Base-by-base conservation (phyloP, 495 filamentous ascomycete species). In the Penicillium lagena region DNA sequence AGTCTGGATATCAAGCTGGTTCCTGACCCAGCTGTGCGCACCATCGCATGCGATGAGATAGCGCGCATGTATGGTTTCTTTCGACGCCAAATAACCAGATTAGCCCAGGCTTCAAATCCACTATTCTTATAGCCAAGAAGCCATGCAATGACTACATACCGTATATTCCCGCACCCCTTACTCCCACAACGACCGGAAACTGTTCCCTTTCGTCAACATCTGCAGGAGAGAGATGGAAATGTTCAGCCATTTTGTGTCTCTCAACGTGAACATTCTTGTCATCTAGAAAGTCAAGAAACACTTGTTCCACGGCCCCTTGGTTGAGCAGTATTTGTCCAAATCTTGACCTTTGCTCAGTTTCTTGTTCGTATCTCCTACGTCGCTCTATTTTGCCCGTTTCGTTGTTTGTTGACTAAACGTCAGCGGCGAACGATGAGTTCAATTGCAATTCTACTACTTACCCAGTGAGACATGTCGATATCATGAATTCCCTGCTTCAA, bases 401-500 rank as follows among this genome's bases (percentile, higher is more conserved):
- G 27, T 38, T 11, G 30, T 50, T 49, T 2, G 5, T 39, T 40
- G 17, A 10, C 33, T 28, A 3, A n/a, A n/a, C n/a, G n/a, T n/a
- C n/a, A n/a, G n/a, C n/a, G n/a, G n/a, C n/a, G n/a, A n/a, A n/a
- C n/a, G n/a, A n/a, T n/a, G n/a, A n/a, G n/a, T n/a, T n/a, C n/a
- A n/a, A n/a, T n/a, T n/a, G n/a, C n/a, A n/a, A n/a, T n/a, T n/a
- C 30, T 32, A 32, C 11, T 45, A 34, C 32, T 29, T 14, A 44
- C 53, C 77, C 77, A 83, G 51, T 81, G 79, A 0, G 62, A 60
- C 6, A 73, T 62, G 64, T 86, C 84, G 13, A 75, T 56, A 12
- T 79, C 70, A 42, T 78, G 78, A 42, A 81, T 83, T 1, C 75
- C 70, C 51, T 86, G 80, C 29, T 69, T 68, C 10, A 85, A 67